Percentiles rank a stretch among this genome's conserved stretches.
Evolutionary conservation across 2,329 filamentous ascomycete species (phyloP).

Genomic region (Neofusicoccum umdonicola): DNA sequence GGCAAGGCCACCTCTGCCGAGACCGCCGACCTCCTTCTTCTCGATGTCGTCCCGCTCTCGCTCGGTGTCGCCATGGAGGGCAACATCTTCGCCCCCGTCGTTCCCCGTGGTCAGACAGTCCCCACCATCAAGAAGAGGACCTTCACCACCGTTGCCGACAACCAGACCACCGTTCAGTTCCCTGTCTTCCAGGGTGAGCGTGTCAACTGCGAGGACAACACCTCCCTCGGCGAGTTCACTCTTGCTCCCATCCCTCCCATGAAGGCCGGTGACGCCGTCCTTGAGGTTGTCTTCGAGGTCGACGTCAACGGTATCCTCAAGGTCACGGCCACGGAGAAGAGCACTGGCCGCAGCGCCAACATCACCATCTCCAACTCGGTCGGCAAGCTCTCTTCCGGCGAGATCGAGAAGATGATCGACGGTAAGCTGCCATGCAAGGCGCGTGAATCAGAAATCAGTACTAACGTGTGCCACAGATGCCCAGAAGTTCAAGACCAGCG

Average conservation of each 20-base stretch:
- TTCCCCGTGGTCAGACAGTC: slow-evolving; percentile 60
- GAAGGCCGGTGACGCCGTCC: slow-evolving; percentile 91
- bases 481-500: slow-evolving; percentile 97
- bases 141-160: slow-evolving; percentile 78
- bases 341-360: slow-evolving; percentile 94
- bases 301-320: slow-evolving; percentile 99
- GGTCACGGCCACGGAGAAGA: slow-evolving; percentile 99
- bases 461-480: slow-evolving; percentile 56
- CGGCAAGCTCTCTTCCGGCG: slow-evolving; percentile 88
- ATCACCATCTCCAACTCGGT: slow-evolving; percentile 99
- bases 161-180: slow-evolving; percentile 76
- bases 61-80: slow-evolving; percentile 99
- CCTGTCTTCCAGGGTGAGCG: slow-evolving; percentile 94
- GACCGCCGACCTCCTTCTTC: slow-evolving; percentile 87
- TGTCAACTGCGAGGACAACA: slow-evolving; percentile 98
- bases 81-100: slow-evolving; percentile 96
- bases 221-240: slow-evolving; percentile 94
- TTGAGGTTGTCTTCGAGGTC: slow-evolving; percentile 98
- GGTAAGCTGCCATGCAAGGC: slow-evolving; percentile 48
- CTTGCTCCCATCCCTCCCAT: slow-evolving; percentile 81
- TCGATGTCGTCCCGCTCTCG: slow-evolving; percentile 94
- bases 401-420: slow-evolving; percentile 98
- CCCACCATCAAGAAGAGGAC: slow-evolving; percentile 81
- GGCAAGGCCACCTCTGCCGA: slow-evolving; percentile 96
- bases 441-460: neutral